phyloP scores from a whole-genome alignment of 2,329 filamentous ascomycete species.

The Bipolaris gigantea region DNA sequence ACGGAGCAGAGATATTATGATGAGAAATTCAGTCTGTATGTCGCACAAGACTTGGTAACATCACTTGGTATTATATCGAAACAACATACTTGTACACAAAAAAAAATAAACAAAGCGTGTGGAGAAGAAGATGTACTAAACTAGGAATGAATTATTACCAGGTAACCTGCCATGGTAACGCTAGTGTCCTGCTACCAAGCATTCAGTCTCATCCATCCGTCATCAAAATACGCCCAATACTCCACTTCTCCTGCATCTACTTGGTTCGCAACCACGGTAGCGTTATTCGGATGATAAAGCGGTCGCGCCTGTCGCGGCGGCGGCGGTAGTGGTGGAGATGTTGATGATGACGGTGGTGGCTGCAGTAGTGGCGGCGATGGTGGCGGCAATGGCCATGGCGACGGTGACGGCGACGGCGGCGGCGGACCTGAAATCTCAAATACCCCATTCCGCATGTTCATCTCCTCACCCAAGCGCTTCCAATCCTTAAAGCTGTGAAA shows the following conservation, averaged over 20 bases:
- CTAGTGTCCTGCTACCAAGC: neutral
- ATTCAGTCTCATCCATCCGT: neutral
- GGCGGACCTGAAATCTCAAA: conserved; percentile 3
- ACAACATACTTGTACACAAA: too few species aligned
- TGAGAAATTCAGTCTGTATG: too few species aligned
- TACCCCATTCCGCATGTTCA: neutral
- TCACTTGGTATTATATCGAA: too few species aligned
- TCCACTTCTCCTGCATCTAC: neutral
- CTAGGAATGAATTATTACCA: neutral
- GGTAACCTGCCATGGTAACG: neutral
- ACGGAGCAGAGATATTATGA: too few species aligned
- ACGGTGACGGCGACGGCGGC: neutral
- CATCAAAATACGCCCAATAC: neutral
- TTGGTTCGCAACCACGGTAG: neutral
- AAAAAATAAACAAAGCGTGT: too few species aligned
- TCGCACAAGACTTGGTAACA: too few species aligned
- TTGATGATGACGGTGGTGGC: too few species aligned
- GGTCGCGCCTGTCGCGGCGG: neutral
- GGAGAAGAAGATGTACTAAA: neutral
- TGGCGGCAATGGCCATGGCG: neutral
- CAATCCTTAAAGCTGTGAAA: neutral
- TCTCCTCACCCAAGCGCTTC: neutral
- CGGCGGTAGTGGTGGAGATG: too few species aligned
- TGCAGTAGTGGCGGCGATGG: neutral
- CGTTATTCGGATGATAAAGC: neutral